Evolutionary conservation across 192 early-diverging fungal species (phyloP).

Genomic region (Diversispora epigaea): DNA sequence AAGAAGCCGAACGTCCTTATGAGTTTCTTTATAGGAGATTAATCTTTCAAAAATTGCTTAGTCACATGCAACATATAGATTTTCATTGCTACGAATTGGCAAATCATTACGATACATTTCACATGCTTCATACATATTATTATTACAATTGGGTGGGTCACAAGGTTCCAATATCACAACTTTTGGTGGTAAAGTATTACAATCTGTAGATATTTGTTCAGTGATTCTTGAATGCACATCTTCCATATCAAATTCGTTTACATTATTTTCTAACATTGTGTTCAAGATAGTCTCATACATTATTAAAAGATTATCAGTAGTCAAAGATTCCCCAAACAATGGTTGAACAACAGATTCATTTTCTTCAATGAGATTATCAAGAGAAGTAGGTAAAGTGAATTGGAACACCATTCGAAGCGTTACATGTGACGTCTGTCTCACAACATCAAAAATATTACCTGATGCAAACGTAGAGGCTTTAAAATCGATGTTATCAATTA

Average conservation of each 20-base stretch:
- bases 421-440: background rate
- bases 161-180: background rate
- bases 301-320: slow-evolving; percentile 10
- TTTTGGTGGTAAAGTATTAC: slow-evolving; percentile 1
- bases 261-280: slow-evolving; percentile 15
- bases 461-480: slow-evolving; percentile 12
- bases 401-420: slow-evolving; percentile 13
- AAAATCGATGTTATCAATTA: slow-evolving; percentile 15
- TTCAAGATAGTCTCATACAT: slow-evolving; percentile 6
- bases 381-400: background rate
- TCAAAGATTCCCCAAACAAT: background rate
- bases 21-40: background rate
- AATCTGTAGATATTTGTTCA: slow-evolving; percentile 2
- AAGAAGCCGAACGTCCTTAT: background rate
- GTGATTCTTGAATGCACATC: background rate
- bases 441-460: slow-evolving; percentile 2
- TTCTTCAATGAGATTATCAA: background rate
- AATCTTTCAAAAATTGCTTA: background rate
- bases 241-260: background rate
- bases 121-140: slow-evolving; percentile 6
- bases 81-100: background rate
- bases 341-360: slow-evolving; percentile 1
- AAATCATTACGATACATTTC: slow-evolving; percentile 19
- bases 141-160: background rate
- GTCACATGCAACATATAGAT: slow-evolving; percentile 13